Evolutionary conservation across 2,329 filamentous ascomycete species (phyloP).

Genomic region (Lachnellula arida): DNA sequence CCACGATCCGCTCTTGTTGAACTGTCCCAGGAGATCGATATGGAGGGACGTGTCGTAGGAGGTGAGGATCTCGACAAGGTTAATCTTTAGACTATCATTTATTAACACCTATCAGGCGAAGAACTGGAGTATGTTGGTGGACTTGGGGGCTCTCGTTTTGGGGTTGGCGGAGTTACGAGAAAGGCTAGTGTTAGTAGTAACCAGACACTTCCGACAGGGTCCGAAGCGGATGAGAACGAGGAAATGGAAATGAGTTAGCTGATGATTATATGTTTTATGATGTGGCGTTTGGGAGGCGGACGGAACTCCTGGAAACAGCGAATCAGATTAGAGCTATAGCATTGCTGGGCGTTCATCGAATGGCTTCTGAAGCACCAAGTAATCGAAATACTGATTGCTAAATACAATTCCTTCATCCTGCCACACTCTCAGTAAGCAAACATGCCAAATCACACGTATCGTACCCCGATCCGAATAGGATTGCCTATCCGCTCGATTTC

Average conservation of each 20-base stretch:
- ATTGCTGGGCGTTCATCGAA: constrained; percentile 1
- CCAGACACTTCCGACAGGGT: constrained; percentile 49
- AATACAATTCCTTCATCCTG: not conserved
- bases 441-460: no score
- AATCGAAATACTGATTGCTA: constrained; percentile 1
- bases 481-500: no score
- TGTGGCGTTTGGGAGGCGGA: not conserved
- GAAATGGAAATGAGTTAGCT: constrained; percentile 51
- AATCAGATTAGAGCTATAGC: not conserved
- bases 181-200: constrained; percentile 59
- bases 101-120: constrained; percentile 27
- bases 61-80: constrained; percentile 42
- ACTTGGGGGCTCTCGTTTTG: constrained; percentile 44
- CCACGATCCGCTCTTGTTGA: constrained; percentile 79
- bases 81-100: constrained; percentile 7
- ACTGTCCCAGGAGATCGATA: constrained; percentile 87
- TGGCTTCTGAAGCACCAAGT: not conserved
- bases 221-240: constrained; percentile 56
- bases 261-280: constrained; percentile 4
- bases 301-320: not conserved
- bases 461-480: no score
- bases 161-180: constrained; percentile 41
- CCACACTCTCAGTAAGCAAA: no score
- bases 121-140: constrained; percentile 43
- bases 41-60: constrained; percentile 83